These are phyloP conservation scores for Mortierella sp. DNA, from an alignment of 371 early-diverging fungal genomes.

Conservation along the genomic window DNA sequence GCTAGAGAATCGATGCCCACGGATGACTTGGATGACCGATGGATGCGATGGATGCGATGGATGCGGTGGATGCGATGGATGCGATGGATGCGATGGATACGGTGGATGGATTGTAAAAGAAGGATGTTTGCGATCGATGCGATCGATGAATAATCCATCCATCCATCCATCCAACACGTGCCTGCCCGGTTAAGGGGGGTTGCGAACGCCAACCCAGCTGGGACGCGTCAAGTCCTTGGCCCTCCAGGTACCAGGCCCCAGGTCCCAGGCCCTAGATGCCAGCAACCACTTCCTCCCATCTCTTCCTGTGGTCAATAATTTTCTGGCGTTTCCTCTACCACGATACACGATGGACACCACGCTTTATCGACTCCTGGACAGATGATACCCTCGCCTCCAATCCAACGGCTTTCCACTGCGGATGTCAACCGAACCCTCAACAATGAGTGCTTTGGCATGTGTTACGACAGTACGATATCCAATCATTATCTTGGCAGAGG, in stretches of 20 bases:
- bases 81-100: constrained; percentile 16
- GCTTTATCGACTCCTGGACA: constrained; percentile 74
- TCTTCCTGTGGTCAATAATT: constrained; percentile 54
- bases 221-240: constrained; percentile 1
- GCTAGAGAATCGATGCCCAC: neutral
- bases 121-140: constrained; percentile 23
- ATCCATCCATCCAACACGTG: too few relatives aligned
- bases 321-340: constrained; percentile 85
- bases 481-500: too few relatives aligned
- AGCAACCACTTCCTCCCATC: neutral
- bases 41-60: constrained; percentile 10
- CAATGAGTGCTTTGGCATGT: too few relatives aligned
- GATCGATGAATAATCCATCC: constrained; percentile 28
- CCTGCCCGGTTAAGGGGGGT: constrained; percentile 24
- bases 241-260: too few relatives aligned
- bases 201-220: neutral
- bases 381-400: constrained; percentile 74
- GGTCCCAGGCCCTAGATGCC: too few relatives aligned
- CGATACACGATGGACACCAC: constrained; percentile 66
- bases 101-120: constrained; percentile 17
- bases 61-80: constrained; percentile 13
- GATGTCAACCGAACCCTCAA: constrained; percentile 55
- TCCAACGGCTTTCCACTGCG: constrained; percentile 73
- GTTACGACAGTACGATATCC: too few relatives aligned
- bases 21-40: neutral